phyloP scores from a whole-genome alignment of 176 grass and related monocot genomes.

The bread wheat (Triticum aestivum) region IWGSC_CS_RefSeq_v2.1 NC_057799.1:488526944-488527443 shows the following conservation, averaged over 20 bases:
- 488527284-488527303: neutral
- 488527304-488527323: conserved; percentile 48
- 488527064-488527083: conserved; percentile 52
- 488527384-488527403: conserved; percentile 56
- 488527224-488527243: neutral
- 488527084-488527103: conserved; percentile 72
- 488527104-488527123: conserved; percentile 43
- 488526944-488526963: conserved; percentile 82
- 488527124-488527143: conserved; percentile 68
- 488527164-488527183: neutral
- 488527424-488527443: too few species aligned
- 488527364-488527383: conserved; percentile 78
- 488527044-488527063: neutral
- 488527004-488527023: neutral
- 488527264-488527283: neutral
- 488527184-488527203: neutral
- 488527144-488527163: conserved; percentile 63
- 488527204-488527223: too few species aligned
- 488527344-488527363: conserved; percentile 83
- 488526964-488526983: conserved; percentile 24
- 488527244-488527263: neutral
- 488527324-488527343: conserved; percentile 68
- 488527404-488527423: conserved; percentile 67
- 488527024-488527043: neutral
- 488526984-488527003: too few species aligned